Evolutionary conservation across 768 basidiomycete genomes (phyloP).

Genomic region (Termitomyces sp.): DNA sequence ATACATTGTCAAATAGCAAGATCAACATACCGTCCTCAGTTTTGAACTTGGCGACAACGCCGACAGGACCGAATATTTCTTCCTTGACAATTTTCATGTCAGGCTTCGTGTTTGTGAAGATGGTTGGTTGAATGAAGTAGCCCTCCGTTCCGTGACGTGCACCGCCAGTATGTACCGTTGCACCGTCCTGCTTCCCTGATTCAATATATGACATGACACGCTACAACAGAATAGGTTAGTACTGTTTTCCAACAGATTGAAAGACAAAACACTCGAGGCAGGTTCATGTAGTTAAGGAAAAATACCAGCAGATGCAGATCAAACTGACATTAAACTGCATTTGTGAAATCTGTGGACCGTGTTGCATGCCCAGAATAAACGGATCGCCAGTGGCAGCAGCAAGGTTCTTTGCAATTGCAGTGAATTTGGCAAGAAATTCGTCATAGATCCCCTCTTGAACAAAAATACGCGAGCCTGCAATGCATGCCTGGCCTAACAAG

Average conservation of each 20-base stretch:
- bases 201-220: slow-evolving; percentile 71
- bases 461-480: slow-evolving; percentile 79
- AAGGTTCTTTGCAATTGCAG: slow-evolving; percentile 38
- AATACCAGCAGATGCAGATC: background rate
- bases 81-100: slow-evolving; percentile 66
- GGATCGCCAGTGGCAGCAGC: slow-evolving; percentile 57
- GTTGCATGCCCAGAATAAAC: slow-evolving; percentile 46
- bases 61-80: slow-evolving; percentile 77
- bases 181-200: slow-evolving; percentile 62
- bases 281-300: background rate
- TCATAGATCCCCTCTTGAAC: slow-evolving; percentile 80
- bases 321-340: slow-evolving; percentile 55
- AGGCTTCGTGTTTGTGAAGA: slow-evolving; percentile 56
- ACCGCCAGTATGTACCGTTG: slow-evolving; percentile 57
- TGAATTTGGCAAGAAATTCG: slow-evolving; percentile 58
- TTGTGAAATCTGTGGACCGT: slow-evolving; percentile 72
- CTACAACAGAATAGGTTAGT: slow-evolving; percentile 22
- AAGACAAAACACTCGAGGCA: background rate
- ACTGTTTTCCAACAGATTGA: background rate
- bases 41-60: slow-evolving; percentile 65
- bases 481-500: slow-evolving; percentile 51
- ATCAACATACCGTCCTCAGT: slow-evolving; percentile 29
- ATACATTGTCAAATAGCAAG: slow-evolving; percentile 10
- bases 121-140: slow-evolving; percentile 65
- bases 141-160: slow-evolving; percentile 54